phyloP scores from a whole-genome alignment of 306 rosid genomes.

The Parietaria judaica region DNA sequence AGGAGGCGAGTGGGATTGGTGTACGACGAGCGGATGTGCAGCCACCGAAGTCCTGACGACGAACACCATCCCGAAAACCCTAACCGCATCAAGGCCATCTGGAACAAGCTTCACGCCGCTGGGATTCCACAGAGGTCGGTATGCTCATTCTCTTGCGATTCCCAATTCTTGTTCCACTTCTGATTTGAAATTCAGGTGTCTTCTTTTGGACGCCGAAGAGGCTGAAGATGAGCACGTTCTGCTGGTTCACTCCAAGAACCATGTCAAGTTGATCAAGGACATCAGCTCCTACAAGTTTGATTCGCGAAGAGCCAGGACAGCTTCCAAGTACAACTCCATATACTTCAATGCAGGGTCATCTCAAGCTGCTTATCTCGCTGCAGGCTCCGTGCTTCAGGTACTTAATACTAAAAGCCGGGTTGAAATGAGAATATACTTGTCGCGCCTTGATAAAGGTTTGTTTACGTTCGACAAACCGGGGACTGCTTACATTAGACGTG shows the following conservation, averaged over 20 bases:
- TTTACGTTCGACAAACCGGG: too few species aligned
- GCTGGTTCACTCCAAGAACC: conserved; percentile 53
- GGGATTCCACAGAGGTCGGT: conserved; percentile 53
- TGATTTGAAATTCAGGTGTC: conserved; percentile 43
- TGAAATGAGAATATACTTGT: too few species aligned
- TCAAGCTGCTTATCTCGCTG: conserved; percentile 85
- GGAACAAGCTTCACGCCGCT: conserved; percentile 54
- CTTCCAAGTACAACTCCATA: conserved; percentile 45
- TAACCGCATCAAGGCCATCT: conserved; percentile 53
- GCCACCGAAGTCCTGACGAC: conserved; percentile 38
- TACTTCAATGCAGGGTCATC: conserved; percentile 83
- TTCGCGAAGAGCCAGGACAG: conserved; percentile 38
- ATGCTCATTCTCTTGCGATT: too few species aligned
- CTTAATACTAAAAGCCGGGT: neutral
- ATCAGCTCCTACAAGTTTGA: conserved; percentile 50
- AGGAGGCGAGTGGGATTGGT: conserved; percentile 54
- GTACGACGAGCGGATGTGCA: conserved; percentile 79
- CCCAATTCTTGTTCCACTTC: too few species aligned
- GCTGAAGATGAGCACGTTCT: conserved; percentile 54
- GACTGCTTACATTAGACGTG: too few species aligned
- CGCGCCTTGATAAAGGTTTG: too few species aligned
- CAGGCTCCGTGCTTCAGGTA: conserved; percentile 77
- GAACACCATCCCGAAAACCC: conserved; percentile 81
- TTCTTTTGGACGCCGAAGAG: conserved; percentile 62
- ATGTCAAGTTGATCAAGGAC: conserved; percentile 54